Percentiles rank a stretch among this genome's conserved stretches.
These are phyloP conservation scores for Trypanosoma grayi DNA, from an alignment of 208 protist species.

Conservation along the genomic window DNA sequence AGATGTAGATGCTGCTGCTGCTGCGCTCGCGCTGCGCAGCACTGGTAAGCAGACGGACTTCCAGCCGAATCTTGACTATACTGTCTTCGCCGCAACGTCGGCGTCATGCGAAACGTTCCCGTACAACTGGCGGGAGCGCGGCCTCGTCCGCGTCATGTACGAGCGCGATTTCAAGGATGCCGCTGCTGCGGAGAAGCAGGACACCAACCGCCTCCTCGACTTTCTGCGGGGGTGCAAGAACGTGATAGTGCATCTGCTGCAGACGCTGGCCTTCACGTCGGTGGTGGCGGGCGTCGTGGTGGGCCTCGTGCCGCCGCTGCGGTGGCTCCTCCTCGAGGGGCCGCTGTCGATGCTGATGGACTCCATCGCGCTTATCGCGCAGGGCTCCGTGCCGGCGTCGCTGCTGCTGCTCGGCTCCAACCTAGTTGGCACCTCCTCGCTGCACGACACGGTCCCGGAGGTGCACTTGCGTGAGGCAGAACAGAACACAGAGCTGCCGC, in stretches of 20 bases:
- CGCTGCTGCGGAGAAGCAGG: slow-evolving; percentile 8
- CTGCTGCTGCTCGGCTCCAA: slow-evolving; percentile 76
- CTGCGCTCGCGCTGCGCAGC: neutral
- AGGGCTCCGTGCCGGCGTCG: slow-evolving; percentile 67
- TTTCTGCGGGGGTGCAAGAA: slow-evolving; percentile 6
- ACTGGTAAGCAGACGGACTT: neutral
- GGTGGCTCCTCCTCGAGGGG: slow-evolving; percentile 55
- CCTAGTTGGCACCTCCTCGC: slow-evolving; percentile 34
- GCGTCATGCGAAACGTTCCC: slow-evolving; percentile 10
- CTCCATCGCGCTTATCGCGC: slow-evolving; percentile 42
- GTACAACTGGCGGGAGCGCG: slow-evolving; percentile 57
- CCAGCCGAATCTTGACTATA: neutral
- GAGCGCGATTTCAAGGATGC: slow-evolving; percentile 36
- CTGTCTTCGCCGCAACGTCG: neutral
- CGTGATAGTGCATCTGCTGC: slow-evolving; percentile 21
- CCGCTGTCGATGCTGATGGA: slow-evolving; percentile 64
- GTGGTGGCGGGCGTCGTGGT: slow-evolving; percentile 66
- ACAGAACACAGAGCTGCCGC: slow-evolving; percentile 65
- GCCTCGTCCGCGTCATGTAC: slow-evolving; percentile 55
- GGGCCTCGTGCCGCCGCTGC: slow-evolving; percentile 57
- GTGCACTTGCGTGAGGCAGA: slow-evolving; percentile 53
- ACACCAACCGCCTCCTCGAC: neutral
- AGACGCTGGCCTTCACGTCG: slow-evolving; percentile 65
- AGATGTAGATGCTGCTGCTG: neutral
- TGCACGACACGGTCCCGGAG: neutral